Base-by-base conservation (phyloP, 1,139 yeast species). In the Saccharomyces hybrid region DNA sequence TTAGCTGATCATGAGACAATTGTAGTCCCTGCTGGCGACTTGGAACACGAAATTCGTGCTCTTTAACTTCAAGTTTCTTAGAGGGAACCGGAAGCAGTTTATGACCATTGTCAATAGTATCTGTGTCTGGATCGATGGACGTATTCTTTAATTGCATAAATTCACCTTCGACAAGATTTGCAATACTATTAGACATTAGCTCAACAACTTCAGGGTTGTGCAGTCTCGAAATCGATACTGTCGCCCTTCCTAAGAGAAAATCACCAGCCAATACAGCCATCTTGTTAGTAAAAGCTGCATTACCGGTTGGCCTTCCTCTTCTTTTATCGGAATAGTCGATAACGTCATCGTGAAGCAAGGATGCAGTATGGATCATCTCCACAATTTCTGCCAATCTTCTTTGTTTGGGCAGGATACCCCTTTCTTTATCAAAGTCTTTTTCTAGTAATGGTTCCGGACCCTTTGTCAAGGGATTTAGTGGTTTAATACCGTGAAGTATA, bases 261-360 rank as follows among this genome's bases (percentile, higher is more conserved):
- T 93, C 99, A 31, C 99, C 99, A 0, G 98, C 98, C 56, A 93
- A 76, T 50, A 93, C 91, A 4, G 99, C 96, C 98, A 93, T 91
- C 68, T 95, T 95, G 73, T 93, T 93, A 38, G 95, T 88, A 72
- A 91, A 93, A 7, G 97, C 97, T 60, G 86, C 80, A 71, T 93
- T 93, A 1, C 97, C 98, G 61, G 89, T 83, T 19, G 96, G 95
- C 66, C 88, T 78, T 44, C 97, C 96, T 62, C 99, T 78, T 70
- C 99, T 79, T 27, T 95, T 80, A 65, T 89, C 97, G 0, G 97
- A 86, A 64, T 86, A 81, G 73, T 93, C 99, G 65, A 95, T 91
- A 58, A 93, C 99, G 71, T 93, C 99, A 73, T 93, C 99, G 70
- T 93, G 99, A 53, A 93, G 78, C 59, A 93, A 74, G n/a, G 96